These are phyloP conservation scores for Nemania sp. DNA, from an alignment of 2,329 filamentous ascomycete genomes.

Conservation along the genomic window DNA sequence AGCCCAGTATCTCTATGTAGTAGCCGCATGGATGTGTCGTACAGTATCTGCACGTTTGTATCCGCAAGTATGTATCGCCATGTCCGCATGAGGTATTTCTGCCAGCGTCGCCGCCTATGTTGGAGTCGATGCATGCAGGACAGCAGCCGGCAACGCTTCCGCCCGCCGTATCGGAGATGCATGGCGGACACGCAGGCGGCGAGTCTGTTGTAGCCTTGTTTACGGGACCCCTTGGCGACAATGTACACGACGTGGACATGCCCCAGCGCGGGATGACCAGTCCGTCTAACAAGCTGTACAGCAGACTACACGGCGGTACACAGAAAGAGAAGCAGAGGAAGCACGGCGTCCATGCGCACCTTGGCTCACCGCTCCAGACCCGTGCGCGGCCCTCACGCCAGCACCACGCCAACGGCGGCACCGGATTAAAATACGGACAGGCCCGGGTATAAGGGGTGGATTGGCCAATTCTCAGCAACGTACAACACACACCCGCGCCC, in stretches of 20 bases:
- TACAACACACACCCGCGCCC: constrained; percentile 2
- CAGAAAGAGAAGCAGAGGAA: neutral
- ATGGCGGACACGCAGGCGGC: constrained; percentile 12
- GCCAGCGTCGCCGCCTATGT: constrained; percentile 12
- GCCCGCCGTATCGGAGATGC: constrained; percentile 21
- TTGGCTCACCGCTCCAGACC: constrained; percentile 26
- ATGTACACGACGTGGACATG: constrained; percentile 16
- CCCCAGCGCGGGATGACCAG: constrained; percentile 17
- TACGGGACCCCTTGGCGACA: constrained; percentile 18
- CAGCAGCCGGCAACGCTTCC: constrained; percentile 26
- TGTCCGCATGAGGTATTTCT: constrained; percentile 28
- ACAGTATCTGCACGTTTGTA: constrained; percentile 11
- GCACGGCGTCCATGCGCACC: constrained; percentile 13
- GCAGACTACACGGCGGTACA: neutral
- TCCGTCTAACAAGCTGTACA: constrained; percentile 26
- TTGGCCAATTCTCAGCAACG: constrained; percentile 8
- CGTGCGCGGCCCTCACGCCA: too few species aligned
- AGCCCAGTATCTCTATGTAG: constrained; percentile 8
- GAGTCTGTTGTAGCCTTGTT: constrained; percentile 28
- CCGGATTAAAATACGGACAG: constrained; percentile 14
- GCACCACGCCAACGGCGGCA: constrained; percentile 22
- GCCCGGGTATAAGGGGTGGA: constrained; percentile 7
- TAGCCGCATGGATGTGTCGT: constrained; percentile 1
- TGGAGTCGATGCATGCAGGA: constrained; percentile 24
- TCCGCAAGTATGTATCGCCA: neutral